Conservation (phyloP, 2,329 filamentous ascomycete species). For the Ustulina deusta region DNA sequence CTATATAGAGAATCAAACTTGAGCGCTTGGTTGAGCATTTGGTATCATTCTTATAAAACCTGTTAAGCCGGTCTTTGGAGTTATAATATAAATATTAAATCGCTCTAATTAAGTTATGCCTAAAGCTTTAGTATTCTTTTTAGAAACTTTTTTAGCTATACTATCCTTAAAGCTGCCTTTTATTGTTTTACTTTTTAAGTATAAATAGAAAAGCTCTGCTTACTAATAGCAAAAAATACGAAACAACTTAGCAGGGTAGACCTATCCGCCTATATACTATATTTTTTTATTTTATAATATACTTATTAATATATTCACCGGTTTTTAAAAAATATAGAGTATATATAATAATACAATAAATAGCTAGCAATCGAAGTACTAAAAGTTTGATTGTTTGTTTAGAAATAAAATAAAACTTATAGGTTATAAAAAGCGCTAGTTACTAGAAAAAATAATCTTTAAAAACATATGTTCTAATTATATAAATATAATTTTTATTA, state of each 20-base stretch:
- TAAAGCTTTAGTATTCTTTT: neutral
- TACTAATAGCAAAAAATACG: constrained; percentile 20
- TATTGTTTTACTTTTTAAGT: constrained; percentile 19
- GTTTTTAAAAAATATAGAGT: constrained; percentile 51
- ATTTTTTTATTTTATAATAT: constrained; percentile 42
- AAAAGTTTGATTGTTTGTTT: constrained; percentile 49
- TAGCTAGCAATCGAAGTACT: constrained; percentile 49
- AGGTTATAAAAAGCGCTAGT: constrained; percentile 46
- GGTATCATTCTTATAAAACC: neutral
- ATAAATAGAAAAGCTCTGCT: constrained; percentile 27
- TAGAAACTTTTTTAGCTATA: neutral
- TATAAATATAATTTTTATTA: constrained; percentile 45
- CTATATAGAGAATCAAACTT: neutral
- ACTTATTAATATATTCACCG: constrained; percentile 51
- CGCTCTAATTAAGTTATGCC: neutral
- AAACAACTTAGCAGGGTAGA: constrained; percentile 35
- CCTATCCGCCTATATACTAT: constrained; percentile 35
- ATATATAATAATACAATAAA: constrained; percentile 51
- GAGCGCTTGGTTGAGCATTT: too few species aligned
- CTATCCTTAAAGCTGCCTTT: constrained; percentile 9
- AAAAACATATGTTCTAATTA: constrained; percentile 43
- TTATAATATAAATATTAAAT: constrained; percentile 7
- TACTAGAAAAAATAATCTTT: constrained; percentile 6
- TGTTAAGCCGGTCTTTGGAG: neutral
- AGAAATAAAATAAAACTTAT: constrained; percentile 46